These are phyloP conservation scores for Candida dajiaensis DNA, from an alignment of 805 yeast genomes.

Conservation along the genomic window DNA sequence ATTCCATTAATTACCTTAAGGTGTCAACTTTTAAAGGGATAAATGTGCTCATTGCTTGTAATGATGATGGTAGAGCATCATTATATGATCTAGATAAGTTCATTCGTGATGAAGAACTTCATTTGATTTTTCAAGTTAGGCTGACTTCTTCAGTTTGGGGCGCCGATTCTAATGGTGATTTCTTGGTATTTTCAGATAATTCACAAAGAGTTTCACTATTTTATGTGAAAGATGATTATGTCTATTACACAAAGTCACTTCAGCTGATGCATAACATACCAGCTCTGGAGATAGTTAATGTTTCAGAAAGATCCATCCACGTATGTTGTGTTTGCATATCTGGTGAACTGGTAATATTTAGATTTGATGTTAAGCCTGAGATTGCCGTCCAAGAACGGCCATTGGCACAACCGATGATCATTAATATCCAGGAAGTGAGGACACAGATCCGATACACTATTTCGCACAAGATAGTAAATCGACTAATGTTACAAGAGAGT, in stretches of 20 bases:
- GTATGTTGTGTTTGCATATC: constrained; percentile 40
- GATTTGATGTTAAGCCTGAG: constrained; percentile 4
- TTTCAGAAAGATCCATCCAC: constrained; percentile 22
- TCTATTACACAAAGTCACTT: constrained; percentile 30
- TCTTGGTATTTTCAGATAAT: constrained; percentile 51
- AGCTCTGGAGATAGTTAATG: constrained; percentile 36
- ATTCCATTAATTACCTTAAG: constrained; percentile 48
- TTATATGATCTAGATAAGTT: constrained; percentile 30
- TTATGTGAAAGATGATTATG: constrained; percentile 20
- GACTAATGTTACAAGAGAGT: constrained; percentile 37
- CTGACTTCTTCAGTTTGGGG: constrained; percentile 57
- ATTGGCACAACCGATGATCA: neutral
- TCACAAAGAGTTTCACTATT: constrained; percentile 40
- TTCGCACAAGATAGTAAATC: constrained; percentile 7
- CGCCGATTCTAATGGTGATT: constrained; percentile 36
- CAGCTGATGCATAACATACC: constrained; percentile 52
- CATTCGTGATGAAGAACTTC: constrained; percentile 18
- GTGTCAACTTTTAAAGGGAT: constrained; percentile 29
- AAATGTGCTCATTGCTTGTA: constrained; percentile 42
- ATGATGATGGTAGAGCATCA: constrained; percentile 50
- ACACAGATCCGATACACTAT: constrained; percentile 21
- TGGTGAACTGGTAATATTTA: constrained; percentile 26
- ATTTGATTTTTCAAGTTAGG: constrained; percentile 27
- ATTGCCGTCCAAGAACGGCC: neutral
- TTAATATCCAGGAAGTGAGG: neutral